phyloP scores from a whole-genome alignment of 345 rosid genomes.

The Lumnitzera littorea region DNA sequence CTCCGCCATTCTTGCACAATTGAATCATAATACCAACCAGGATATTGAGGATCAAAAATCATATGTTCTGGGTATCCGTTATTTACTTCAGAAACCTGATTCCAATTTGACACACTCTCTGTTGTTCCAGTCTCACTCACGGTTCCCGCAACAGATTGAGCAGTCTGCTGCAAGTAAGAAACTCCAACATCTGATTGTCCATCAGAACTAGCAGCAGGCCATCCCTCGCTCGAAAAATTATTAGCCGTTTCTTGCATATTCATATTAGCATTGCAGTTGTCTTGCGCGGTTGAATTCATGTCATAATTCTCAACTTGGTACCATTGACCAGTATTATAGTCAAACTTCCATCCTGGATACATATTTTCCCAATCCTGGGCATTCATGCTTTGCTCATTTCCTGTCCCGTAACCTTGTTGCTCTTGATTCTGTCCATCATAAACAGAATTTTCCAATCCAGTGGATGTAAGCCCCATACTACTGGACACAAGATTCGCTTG shows the following conservation, averaged over 20 bases:
- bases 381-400: conserved; percentile 23
- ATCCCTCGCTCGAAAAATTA: conserved; percentile 28
- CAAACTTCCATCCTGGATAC: conserved; percentile 93
- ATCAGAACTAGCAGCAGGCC: conserved; percentile 29
- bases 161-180: conserved; percentile 53
- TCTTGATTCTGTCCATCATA: conserved; percentile 29
- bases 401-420: conserved; percentile 24
- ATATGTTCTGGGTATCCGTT: conserved; percentile 86
- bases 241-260: conserved; percentile 28
- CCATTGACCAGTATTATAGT: conserved; percentile 72
- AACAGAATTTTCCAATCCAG: conserved; percentile 27
- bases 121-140: conserved; percentile 38
- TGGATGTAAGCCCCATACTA: conserved; percentile 16
- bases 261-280: conserved; percentile 6
- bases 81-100: conserved; percentile 54
- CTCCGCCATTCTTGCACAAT: conserved; percentile 63
- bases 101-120: conserved; percentile 55
- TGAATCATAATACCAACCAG: conserved; percentile 90
- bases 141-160: conserved; percentile 46
- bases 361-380: conserved; percentile 70
- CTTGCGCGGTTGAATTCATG: no score
- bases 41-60: conserved; percentile 82
- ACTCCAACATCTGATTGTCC: conserved; percentile 45
- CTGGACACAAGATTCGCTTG: background rate
- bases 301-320: conserved; percentile 51